phyloP scores from a whole-genome alignment of 768 basidiomycete genomes.

The Suillus weaverae region DNA sequence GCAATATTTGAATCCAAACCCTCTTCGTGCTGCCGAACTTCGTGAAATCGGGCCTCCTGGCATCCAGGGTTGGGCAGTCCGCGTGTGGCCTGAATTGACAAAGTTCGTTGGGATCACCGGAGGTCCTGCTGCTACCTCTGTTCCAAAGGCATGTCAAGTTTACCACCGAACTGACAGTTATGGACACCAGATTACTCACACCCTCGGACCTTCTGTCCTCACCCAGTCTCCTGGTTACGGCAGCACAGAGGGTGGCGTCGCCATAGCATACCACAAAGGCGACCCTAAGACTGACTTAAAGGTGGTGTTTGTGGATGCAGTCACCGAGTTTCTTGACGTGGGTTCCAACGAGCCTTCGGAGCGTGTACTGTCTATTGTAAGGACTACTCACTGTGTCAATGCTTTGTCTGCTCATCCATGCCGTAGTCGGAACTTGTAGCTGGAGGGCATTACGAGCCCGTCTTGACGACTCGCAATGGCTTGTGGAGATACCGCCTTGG shows the following conservation, averaged over 20 bases:
- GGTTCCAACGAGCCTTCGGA: not conserved
- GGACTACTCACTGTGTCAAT: not conserved
- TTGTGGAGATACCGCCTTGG: conserved; percentile 14
- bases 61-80: conserved; percentile 1
- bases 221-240: conserved; percentile 5
- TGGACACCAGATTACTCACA: not conserved
- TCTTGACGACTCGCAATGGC: conserved; percentile 13
- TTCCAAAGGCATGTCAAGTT: conserved; percentile 8
- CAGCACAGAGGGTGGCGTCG: conserved; percentile 7
- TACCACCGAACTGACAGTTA: not conserved
- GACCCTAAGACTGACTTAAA: not conserved
- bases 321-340: conserved; percentile 11
- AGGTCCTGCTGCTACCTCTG: conserved; percentile 5
- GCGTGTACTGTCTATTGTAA: not conserved
- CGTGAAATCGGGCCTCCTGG: conserved; percentile 6
- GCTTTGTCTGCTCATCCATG: not conserved
- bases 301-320: conserved; percentile 7
- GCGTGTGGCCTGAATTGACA: conserved; percentile 10
- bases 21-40: conserved; percentile 21
- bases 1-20: conserved; percentile 15
- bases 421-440: conserved; percentile 6
- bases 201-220: conserved; percentile 9
- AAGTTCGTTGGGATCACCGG: conserved; percentile 7
- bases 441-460: conserved; percentile 9
- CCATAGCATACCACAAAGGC: not conserved